phyloP scores from a whole-genome alignment of 169 alveolate species.

The Sarcocystis neurona region DNA sequence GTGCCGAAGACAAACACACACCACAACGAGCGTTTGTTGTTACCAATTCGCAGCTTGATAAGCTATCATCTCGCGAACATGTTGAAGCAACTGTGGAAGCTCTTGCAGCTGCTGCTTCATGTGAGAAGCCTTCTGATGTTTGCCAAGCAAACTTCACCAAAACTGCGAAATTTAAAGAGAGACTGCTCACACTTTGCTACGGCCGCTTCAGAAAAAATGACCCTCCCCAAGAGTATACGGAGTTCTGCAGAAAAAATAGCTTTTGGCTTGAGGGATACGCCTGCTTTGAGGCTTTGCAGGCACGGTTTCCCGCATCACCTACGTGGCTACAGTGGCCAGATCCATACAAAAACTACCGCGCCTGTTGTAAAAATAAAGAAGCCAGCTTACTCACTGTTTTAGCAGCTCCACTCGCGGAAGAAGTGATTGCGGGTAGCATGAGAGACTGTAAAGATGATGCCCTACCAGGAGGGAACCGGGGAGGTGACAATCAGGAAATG shows the following conservation, averaged over 20 bases:
- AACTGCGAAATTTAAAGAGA: conserved; percentile 55
- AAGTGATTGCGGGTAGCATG: too few relatives aligned
- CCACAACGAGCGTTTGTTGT: too few relatives aligned
- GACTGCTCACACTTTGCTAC: conserved; percentile 51
- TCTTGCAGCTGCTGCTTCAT: too few relatives aligned
- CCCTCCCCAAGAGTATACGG: conserved; percentile 36
- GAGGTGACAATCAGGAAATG: too few relatives aligned
- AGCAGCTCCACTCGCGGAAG: too few relatives aligned
- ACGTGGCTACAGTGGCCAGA: conserved; percentile 65
- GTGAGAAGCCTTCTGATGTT: too few relatives aligned
- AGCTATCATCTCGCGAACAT: conserved; percentile 21
- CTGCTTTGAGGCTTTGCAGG: conserved; percentile 62
- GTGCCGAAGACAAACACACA: too few relatives aligned
- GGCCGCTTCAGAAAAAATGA: conserved; percentile 12
- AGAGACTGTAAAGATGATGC: too few relatives aligned
- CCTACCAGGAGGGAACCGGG: too few relatives aligned
- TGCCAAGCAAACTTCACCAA: conserved; percentile 41
- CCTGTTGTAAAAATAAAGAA: conserved; percentile 34
- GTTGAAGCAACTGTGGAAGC: too few relatives aligned
- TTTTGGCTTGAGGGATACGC: conserved; percentile 65
- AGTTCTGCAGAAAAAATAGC: conserved; percentile 43
- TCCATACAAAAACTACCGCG: conserved; percentile 41
- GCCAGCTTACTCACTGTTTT: too few relatives aligned
- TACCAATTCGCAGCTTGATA: too few relatives aligned
- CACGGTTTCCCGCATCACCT: conserved; percentile 57